phyloP scores from a whole-genome alignment of 345 rosid genomes.

The Eucalyptus pumila region DNA sequence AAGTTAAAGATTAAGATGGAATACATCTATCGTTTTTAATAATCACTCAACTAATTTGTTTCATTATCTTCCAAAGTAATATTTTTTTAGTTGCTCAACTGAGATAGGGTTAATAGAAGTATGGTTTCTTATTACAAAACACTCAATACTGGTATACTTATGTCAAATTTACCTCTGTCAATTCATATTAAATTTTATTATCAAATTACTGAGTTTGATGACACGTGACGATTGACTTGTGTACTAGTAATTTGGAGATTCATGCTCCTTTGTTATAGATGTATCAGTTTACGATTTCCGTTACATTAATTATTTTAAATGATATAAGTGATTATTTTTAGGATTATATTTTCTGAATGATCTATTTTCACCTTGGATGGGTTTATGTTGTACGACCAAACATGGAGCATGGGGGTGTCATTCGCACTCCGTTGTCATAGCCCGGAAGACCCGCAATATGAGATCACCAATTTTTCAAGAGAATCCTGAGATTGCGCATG shows the following conservation, averaged over 20 bases:
- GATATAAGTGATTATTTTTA: background rate
- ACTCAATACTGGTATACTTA: accelerated
- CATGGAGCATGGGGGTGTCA: background rate
- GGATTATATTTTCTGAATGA: background rate
- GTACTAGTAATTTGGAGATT: accelerated
- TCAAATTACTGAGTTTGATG: accelerated
- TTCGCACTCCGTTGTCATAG: background rate
- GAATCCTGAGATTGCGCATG: background rate
- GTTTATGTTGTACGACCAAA: background rate
- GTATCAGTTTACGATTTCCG: accelerated
- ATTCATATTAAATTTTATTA: accelerated
- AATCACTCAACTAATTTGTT: background rate
- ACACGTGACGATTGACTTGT: accelerated
- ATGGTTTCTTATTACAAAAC: too few relatives aligned
- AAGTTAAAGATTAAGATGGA: background rate
- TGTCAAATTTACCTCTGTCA: accelerated
- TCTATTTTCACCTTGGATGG: background rate
- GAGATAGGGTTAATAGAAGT: too few relatives aligned
- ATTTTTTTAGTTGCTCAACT: background rate
- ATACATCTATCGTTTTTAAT: background rate
- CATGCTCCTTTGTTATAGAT: too few relatives aligned
- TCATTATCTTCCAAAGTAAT: background rate
- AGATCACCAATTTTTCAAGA: background rate
- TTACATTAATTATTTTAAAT: too few relatives aligned
- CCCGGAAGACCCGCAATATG: background rate